These are phyloP conservation scores for Moricandia arvensis DNA, from an alignment of 345 rosid genomes.

Conservation along the genomic window DNA sequence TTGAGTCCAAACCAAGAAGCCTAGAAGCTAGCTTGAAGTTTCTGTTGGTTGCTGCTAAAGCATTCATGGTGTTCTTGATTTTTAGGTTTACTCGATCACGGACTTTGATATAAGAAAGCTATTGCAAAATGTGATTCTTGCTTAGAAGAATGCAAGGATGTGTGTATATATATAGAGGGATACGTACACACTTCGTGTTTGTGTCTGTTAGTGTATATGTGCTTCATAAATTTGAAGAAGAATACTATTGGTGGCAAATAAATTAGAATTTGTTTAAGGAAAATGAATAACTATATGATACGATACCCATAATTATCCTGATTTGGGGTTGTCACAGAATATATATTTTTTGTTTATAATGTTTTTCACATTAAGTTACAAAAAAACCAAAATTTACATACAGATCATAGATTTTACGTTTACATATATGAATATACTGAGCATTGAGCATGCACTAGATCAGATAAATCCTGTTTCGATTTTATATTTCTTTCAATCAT, in stretches of 20 bases:
- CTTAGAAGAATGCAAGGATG: constrained; percentile 18
- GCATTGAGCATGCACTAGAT: neutral
- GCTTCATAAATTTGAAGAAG: neutral
- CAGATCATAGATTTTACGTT: too few relatives aligned
- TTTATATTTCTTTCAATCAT: constrained; percentile 7
- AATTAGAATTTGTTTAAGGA: constrained; percentile 11
- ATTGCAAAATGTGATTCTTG: constrained; percentile 13
- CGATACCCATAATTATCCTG: constrained; percentile 17
- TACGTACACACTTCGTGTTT: constrained; percentile 24
- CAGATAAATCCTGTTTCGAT: neutral
- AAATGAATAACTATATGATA: constrained; percentile 14
- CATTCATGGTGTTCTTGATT: constrained; percentile 55
- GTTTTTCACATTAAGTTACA: too few relatives aligned
- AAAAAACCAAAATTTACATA: too few relatives aligned
- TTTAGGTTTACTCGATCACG: neutral
- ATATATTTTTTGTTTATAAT: too few relatives aligned
- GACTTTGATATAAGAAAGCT: neutral
- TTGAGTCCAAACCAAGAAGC: constrained; percentile 86
- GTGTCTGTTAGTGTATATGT: constrained; percentile 9
- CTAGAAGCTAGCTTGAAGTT: constrained; percentile 85
- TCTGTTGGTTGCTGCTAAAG: constrained; percentile 88
- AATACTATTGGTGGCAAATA: neutral
- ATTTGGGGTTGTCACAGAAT: neutral
- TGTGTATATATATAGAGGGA: constrained; percentile 6
- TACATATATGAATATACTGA: too few relatives aligned